Evolutionary conservation across 495 filamentous ascomycete species (phyloP), one percentile per base, ranked within the genome.

Genomic region (Aspergillus diversus): DNA sequence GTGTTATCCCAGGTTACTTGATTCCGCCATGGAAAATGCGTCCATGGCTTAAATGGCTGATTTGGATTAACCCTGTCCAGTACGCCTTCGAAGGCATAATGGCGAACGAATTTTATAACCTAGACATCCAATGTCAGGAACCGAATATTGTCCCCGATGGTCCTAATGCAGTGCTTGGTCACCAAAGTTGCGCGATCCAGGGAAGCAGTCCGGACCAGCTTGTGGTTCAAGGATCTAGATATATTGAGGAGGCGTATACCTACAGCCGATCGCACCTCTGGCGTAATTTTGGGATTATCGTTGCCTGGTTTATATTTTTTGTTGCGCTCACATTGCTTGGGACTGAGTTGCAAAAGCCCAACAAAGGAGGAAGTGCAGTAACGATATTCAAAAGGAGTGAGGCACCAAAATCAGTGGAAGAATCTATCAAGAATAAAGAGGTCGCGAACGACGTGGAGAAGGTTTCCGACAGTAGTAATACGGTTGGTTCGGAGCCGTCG

Each of bases 11-110:
- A 80, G 92, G 92, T 33, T 97, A 89, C 71, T 74, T 91, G 8
- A 90, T 96, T 43, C 89, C 90, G 3, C 85, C 84, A 0, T 79
- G 74, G 47, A 83, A 88, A 58, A 93, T 95, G 91, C 85, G 86
- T 57, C 86, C 89, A 0, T 96, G 90, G 90, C 87, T 93, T 55
- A 82, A 84, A 55, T 96, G 92, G 92, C 75, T 94, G 2, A 83
- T 82, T 15, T 89, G 85, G 77, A 81, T 95, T 59, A 90, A 94
- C 59, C 92, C 92, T 0, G 76, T 95, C 5, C 80, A 86, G 42
- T 96, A 93, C 66, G 83, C 84, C 0, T 93, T 92, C 60, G 91
- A 90, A 73, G 84, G 77, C 0, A 63, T 89, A 33, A 81, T 92
- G 79, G 66, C 83, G 0, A 92, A 91, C 61, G 82, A 84, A 58